Percentiles rank a stretch among this genome's conserved stretches.
These are phyloP conservation scores for Schizosaccharomyces lindneri DNA, from an alignment of 805 yeast genomes.

Conservation along the genomic window DNA sequence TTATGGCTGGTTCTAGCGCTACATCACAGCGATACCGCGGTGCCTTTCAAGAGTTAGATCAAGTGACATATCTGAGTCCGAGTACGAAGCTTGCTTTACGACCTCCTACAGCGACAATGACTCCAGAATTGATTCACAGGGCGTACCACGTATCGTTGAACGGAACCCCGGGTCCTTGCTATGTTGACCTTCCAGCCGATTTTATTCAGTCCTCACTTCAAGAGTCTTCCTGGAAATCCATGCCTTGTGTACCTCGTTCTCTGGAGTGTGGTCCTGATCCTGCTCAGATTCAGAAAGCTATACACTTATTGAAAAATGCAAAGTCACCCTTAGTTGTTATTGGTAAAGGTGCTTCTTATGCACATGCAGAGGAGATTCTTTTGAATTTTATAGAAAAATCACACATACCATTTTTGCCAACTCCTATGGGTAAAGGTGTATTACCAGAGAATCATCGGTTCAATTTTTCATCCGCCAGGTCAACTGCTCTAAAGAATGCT, in stretches of 20 bases:
- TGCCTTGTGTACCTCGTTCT: slow-evolving; percentile 3
- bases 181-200: slow-evolving; percentile 42
- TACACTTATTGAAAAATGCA: slow-evolving; percentile 15
- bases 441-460: slow-evolving; percentile 22
- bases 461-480: slow-evolving; percentile 40
- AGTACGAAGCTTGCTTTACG: background rate
- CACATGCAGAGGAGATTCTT: slow-evolving; percentile 18
- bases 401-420: slow-evolving; percentile 34
- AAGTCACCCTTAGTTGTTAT: slow-evolving; percentile 29
- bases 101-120: background rate
- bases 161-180: slow-evolving; percentile 37
- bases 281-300: slow-evolving; percentile 16
- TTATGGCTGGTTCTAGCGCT: slow-evolving; percentile 38
- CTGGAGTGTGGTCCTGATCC: slow-evolving; percentile 10
- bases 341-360: slow-evolving; percentile 42
- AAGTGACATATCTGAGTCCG: slow-evolving; percentile 22
- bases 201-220: slow-evolving; percentile 19
- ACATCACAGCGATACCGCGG: slow-evolving; percentile 27
- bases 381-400: slow-evolving; percentile 20
- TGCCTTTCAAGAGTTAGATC: slow-evolving; percentile 51
- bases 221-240: slow-evolving; percentile 5
- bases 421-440: slow-evolving; percentile 63
- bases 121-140: slow-evolving; percentile 16
- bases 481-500: slow-evolving; percentile 29
- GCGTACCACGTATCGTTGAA: slow-evolving; percentile 22